phyloP scores from a whole-genome alignment of 1,284 basidiomycete genomes.

The Quambalaria eucalypti region DNA sequence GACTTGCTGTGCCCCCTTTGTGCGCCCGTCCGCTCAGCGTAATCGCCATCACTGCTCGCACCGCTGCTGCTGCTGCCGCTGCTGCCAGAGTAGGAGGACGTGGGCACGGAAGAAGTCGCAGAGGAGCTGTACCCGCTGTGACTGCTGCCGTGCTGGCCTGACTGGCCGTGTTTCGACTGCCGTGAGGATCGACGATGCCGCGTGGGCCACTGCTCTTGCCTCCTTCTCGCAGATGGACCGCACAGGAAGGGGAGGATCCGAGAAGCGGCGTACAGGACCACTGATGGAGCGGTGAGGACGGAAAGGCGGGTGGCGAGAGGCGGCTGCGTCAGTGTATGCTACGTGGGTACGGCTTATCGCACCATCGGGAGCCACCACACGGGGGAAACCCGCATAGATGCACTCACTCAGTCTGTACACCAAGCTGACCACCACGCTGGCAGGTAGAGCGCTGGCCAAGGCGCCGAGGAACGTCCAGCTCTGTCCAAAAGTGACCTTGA shows the following conservation, averaged over 20 bases:
- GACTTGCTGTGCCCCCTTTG: too few relatives aligned
- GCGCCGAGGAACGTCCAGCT: slow-evolving; percentile 30
- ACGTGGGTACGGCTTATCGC: not conserved
- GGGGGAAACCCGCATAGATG: not conserved
- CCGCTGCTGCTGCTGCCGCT: not conserved
- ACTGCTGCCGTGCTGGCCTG: not conserved
- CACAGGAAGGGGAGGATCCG: slow-evolving; percentile 30
- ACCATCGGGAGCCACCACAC: not conserved
- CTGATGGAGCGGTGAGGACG: too few relatives aligned
- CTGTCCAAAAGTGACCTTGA: slow-evolving; percentile 7
- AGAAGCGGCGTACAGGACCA: slow-evolving; percentile 41
- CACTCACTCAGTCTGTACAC: slow-evolving; percentile 29
- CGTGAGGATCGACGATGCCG: not conserved
- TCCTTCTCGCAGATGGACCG: not conserved
- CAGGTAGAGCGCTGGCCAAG: slow-evolving; percentile 33
- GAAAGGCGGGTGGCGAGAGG: not conserved
- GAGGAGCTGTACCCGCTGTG: not conserved
- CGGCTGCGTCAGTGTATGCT: not conserved
- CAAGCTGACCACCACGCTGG: slow-evolving; percentile 38
- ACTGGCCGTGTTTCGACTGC: not conserved
- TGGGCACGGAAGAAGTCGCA: not conserved
- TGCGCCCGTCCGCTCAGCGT: too few relatives aligned
- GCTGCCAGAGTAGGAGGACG: not conserved
- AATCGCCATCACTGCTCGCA: not conserved
- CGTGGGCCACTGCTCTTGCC: not conserved